These are phyloP conservation scores for Zygotorulaspora florentina DNA, from an alignment of 805 yeast species.

Conservation along the genomic window DNA sequence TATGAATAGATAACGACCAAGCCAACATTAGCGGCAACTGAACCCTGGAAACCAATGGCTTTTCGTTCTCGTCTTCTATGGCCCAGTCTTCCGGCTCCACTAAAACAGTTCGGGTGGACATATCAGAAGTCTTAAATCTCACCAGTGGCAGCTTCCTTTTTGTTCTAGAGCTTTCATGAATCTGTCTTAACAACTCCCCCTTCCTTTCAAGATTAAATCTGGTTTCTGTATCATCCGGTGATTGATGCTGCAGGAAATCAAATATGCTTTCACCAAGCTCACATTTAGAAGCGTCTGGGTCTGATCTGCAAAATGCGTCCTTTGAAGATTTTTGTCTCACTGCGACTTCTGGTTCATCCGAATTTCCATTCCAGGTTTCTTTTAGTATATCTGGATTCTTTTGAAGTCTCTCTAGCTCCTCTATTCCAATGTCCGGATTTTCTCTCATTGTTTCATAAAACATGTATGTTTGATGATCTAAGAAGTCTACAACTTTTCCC, in stretches of 20 bases:
- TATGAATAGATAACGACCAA: conserved; percentile 94
- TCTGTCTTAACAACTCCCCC: conserved; percentile 39
- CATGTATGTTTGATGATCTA: conserved; percentile 48
- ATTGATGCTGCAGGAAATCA: conserved; percentile 39
- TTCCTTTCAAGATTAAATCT: conserved; percentile 44
- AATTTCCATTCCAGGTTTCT: conserved; percentile 20
- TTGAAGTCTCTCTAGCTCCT: conserved; percentile 18
- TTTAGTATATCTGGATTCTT: conserved; percentile 16
- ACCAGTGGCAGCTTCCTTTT: conserved; percentile 67
- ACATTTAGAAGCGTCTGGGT: conserved; percentile 9
- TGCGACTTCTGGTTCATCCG: conserved; percentile 12
- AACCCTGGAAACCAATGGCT: conserved; percentile 61
- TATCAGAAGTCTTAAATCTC: conserved; percentile 66
- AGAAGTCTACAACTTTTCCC: conserved; percentile 62
- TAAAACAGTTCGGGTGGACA: conserved; percentile 66
- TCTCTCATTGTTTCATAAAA: conserved; percentile 33
- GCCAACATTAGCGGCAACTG: conserved; percentile 91
- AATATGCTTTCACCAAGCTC: conserved; percentile 46
- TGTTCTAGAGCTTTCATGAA: conserved; percentile 42
- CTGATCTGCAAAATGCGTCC: conserved; percentile 22
- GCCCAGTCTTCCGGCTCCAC: conserved; percentile 82
- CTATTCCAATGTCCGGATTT: conserved; percentile 17
- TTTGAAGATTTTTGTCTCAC: conserved; percentile 23
- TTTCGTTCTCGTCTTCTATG: conserved; percentile 68
- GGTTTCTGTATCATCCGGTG: conserved; percentile 28